phyloP scores from a whole-genome alignment of 768 basidiomycete genomes.

The Hericium rajendrae region DNA sequence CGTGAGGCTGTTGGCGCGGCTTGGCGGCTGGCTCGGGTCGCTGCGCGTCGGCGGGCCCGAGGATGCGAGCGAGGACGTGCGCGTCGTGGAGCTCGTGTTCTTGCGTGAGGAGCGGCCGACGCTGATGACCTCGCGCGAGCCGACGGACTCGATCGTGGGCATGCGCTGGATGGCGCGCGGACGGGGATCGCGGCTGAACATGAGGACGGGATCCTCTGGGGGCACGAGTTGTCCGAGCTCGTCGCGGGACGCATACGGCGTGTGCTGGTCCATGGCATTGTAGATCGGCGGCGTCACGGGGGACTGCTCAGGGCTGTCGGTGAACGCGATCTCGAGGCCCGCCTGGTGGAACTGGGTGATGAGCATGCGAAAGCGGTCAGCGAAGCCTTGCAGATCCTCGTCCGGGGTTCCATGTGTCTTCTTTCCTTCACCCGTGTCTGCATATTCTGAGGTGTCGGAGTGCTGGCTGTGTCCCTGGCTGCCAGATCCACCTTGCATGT shows the following conservation, averaged over 20 bases:
- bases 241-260: slow-evolving; percentile 30
- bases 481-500: not conserved
- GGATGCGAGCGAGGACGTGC: not conserved
- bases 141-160: slow-evolving; percentile 75
- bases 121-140: slow-evolving; percentile 45
- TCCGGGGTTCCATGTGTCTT: slow-evolving; percentile 16
- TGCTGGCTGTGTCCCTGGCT: not conserved
- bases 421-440: not conserved
- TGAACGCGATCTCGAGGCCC: slow-evolving; percentile 24
- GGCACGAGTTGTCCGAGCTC: slow-evolving; percentile 26
- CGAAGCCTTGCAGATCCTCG: slow-evolving; percentile 32
- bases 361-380: slow-evolving; percentile 41
- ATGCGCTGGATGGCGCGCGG: slow-evolving; percentile 33
- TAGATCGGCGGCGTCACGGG: slow-evolving; percentile 3
- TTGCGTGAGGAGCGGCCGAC: slow-evolving; percentile 9
- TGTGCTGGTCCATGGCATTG: slow-evolving; percentile 14
- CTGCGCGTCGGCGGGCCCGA: slow-evolving; percentile 10
- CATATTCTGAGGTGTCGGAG: not conserved
- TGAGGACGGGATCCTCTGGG: slow-evolving; percentile 42
- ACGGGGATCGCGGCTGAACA: slow-evolving; percentile 54
- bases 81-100: not conserved
- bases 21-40: slow-evolving; percentile 7
- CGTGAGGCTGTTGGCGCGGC: slow-evolving; percentile 10
- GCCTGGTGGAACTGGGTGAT: slow-evolving; percentile 43
- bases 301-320: slow-evolving; percentile 1